phyloP scores from a whole-genome alignment of 352 stramenopile genomes.

The Phytophthora sp. region DNA sequence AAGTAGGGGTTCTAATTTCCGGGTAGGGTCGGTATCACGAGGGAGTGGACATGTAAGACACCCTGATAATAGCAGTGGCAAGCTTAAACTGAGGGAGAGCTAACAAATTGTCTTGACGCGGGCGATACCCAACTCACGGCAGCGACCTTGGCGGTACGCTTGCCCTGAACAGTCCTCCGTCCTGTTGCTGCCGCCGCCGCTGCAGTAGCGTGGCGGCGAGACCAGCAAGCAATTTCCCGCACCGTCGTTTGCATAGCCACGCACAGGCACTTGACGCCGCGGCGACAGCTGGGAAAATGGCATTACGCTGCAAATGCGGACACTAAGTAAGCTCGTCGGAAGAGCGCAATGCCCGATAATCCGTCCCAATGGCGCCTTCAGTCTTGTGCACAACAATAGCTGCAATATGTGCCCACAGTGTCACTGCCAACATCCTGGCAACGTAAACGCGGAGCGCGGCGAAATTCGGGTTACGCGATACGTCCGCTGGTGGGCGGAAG shows the following conservation, averaged over 20 bases:
- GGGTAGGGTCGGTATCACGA: neutral
- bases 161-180: no score
- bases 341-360: neutral
- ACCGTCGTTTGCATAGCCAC: conserved; percentile 6
- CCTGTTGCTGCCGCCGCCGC: neutral
- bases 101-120: conserved; percentile 4
- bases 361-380: neutral
- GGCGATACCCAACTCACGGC: no score
- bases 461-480: conserved; percentile 26
- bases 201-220: neutral
- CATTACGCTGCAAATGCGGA: neutral
- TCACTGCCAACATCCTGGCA: no score
- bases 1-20: conserved; percentile 16
- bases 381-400: neutral
- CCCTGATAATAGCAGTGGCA: neutral
- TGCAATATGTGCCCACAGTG: neutral
- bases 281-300: conserved; percentile 12
- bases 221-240: neutral
- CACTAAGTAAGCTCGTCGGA: neutral
- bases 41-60: conserved; percentile 3
- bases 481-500: conserved; percentile 16
- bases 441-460: neutral
- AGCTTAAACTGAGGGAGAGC: neutral
- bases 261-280: conserved; percentile 14
- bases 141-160: no score